A percentile compares a stretch with the other conserved stretches of the same genome.
Evolutionary conservation across 306 rosid species (phyloP).

Genomic region (Rosa rugosa): DNA sequence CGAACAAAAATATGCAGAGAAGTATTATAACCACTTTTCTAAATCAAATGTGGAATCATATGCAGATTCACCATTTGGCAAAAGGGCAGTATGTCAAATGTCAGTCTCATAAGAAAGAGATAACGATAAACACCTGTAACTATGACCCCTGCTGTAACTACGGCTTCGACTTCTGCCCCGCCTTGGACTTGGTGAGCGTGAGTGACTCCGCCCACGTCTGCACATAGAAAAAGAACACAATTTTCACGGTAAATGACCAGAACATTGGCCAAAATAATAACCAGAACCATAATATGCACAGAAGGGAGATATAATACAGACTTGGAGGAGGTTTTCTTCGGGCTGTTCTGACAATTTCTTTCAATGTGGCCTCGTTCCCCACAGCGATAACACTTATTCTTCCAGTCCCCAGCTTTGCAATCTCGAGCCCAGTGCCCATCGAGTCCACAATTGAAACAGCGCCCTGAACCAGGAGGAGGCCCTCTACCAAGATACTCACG

Average conservation of each 20-base stretch:
- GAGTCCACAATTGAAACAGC: constrained; percentile 56
- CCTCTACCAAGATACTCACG: constrained; percentile 53
- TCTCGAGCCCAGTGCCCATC: constrained; percentile 64
- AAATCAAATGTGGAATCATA: neutral
- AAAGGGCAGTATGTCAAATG: neutral
- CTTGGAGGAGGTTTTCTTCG: constrained; percentile 36
- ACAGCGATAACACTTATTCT: constrained; percentile 55
- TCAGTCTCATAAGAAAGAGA: neutral
- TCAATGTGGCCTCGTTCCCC: constrained; percentile 57
- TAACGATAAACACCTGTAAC: constrained; percentile 42
- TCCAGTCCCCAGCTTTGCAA: constrained; percentile 61
- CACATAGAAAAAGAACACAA: neutral
- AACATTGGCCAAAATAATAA: neutral
- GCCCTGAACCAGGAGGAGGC: constrained; percentile 57
- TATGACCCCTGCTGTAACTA: constrained; percentile 57
- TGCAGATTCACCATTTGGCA: neutral
- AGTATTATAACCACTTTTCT: neutral
- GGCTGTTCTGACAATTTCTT: constrained; percentile 55
- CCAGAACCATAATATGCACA: neutral
- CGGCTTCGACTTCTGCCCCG: constrained; percentile 56
- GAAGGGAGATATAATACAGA: neutral
- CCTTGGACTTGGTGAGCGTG: constrained; percentile 47
- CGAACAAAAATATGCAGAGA: neutral
- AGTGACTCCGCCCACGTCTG: constrained; percentile 40
- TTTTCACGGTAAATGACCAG: neutral